A percentile compares a stretch with the other conserved stretches of the same genome.
Conservation (phyloP, 108 stramenopile genomes). For the Craspedostauros australis region DNA sequence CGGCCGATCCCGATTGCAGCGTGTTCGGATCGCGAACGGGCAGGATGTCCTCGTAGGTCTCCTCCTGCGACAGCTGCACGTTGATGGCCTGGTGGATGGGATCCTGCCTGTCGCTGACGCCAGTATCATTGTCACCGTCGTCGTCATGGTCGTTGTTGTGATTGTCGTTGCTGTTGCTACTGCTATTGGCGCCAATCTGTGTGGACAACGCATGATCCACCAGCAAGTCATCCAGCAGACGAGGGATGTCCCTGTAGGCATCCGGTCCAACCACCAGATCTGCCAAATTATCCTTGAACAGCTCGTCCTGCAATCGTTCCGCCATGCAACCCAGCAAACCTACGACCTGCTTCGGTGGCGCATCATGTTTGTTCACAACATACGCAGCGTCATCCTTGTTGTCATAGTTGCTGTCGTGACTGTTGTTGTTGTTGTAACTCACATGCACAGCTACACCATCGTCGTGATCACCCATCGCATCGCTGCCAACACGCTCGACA, state of each 20-base stretch:
- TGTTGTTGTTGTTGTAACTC: no score
- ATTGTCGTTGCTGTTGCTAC: neutral
- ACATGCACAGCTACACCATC: no score
- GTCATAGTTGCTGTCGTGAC: no score
- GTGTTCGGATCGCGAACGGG: slow-evolving; percentile 67
- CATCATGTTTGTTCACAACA: no score
- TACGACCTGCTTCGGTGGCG: slow-evolving; percentile 78
- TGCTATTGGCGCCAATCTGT: neutral
- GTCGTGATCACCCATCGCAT: neutral
- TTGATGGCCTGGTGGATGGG: slow-evolving; percentile 46
- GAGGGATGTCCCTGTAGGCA: slow-evolving; percentile 96
- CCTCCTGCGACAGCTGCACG: slow-evolving; percentile 89
- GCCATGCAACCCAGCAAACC: slow-evolving; percentile 99
- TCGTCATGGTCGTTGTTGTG: slow-evolving; percentile 5
- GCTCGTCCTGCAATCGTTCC: slow-evolving; percentile 90
- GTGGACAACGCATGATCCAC: slow-evolving; percentile 1
- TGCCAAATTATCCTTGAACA: slow-evolving; percentile 78
- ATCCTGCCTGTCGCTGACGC: neutral
- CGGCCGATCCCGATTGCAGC: no score
- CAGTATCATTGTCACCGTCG: neutral
- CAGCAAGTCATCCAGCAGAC: slow-evolving; percentile 58
- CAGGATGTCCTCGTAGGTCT: slow-evolving; percentile 96
- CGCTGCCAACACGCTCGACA: neutral
- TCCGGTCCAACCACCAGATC: slow-evolving; percentile 98
- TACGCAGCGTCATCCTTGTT: no score